These are phyloP conservation scores for Mrakia frigida DNA, from an alignment of 768 basidiomycete genomes.

Conservation along the genomic window DNA sequence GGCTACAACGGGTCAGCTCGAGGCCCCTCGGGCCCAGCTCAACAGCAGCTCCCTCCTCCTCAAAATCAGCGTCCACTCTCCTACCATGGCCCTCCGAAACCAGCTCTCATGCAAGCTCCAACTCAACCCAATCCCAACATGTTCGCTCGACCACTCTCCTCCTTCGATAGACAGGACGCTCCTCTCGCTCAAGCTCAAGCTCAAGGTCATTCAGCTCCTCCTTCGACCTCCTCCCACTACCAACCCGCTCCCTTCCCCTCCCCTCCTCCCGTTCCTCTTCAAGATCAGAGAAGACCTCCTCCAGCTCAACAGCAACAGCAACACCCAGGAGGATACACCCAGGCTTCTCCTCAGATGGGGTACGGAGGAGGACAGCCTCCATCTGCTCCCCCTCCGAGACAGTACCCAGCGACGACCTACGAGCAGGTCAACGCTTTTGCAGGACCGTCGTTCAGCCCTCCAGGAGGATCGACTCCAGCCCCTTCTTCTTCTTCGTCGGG, in stretches of 20 bases:
- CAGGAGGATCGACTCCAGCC: neutral
- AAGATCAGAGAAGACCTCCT: neutral
- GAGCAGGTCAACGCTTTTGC: constrained; percentile 15
- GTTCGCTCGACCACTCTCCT: neutral
- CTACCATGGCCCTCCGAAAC: constrained; percentile 16
- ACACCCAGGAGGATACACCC: neutral
- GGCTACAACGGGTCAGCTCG: neutral
- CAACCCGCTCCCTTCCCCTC: neutral
- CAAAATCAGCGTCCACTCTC: neutral
- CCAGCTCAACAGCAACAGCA: neutral
- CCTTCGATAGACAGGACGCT: neutral
- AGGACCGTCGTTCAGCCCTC: constrained; percentile 2
- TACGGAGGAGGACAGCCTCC: neutral
- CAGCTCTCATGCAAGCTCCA: constrained; percentile 23
- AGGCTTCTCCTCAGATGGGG: neutral
- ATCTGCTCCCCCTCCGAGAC: neutral
- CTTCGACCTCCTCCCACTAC: neutral
- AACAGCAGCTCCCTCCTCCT: neutral
- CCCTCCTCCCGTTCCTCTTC: neutral
- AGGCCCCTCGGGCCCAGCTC: neutral
- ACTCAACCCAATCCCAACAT: neutral
- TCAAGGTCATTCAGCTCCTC: constrained; percentile 3
- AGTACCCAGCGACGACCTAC: neutral
- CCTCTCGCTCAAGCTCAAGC: neutral
- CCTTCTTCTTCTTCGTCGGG: neutral